phyloP scores from a whole-genome alignment of 2,329 filamentous ascomycete genomes.

The Elsinoe fawcettii region DNA sequence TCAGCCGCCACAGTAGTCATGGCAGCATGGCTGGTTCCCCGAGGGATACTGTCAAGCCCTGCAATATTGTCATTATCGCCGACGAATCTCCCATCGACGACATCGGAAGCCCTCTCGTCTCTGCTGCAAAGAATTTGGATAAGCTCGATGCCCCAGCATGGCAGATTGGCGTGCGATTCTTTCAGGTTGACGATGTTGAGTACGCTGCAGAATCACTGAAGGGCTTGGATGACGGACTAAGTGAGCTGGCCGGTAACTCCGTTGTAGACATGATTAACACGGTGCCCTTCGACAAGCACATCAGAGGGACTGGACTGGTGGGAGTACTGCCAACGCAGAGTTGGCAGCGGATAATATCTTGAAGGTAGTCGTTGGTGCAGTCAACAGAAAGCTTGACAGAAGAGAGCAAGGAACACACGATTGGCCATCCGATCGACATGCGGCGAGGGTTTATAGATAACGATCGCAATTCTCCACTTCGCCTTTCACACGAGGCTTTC shows the following conservation, averaged over 20 bases:
- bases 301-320: constrained; percentile 55
- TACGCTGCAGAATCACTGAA: constrained; percentile 58
- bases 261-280: constrained; percentile 90
- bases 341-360: constrained; percentile 4
- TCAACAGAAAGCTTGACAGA: constrained; percentile 59
- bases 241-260: constrained; percentile 42
- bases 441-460: neutral
- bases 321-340: neutral
- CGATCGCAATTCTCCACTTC: neutral
- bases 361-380: constrained; percentile 62
- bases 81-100: constrained; percentile 79
- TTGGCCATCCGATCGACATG: neutral
- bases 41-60: constrained; percentile 54
- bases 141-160: constrained; percentile 60
- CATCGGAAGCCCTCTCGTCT: constrained; percentile 60
- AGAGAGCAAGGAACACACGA: constrained; percentile 26
- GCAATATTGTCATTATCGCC: constrained; percentile 90
- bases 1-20: constrained; percentile 24
- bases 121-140: constrained; percentile 63
- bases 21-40: neutral
- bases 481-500: neutral
- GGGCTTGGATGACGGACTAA: constrained; percentile 67
- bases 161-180: constrained; percentile 91
- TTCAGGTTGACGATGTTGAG: constrained; percentile 75
- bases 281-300: constrained; percentile 57